These are phyloP conservation scores for Gautieria morchelliformis DNA, from an alignment of 768 basidiomycete genomes.

Conservation along the genomic window DNA sequence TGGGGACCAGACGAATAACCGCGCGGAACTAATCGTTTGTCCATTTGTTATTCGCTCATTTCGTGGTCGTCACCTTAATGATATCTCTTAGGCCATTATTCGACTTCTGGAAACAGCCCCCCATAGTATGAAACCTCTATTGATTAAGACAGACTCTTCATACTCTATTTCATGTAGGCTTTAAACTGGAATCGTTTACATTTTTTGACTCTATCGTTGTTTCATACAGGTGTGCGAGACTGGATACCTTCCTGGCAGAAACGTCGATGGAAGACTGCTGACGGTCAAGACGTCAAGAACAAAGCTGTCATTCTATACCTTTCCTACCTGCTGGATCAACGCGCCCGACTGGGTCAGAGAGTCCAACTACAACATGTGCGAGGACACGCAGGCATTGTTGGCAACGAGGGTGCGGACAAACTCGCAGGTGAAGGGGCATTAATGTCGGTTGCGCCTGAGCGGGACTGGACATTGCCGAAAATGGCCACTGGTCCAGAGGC, in stretches of 20 bases:
- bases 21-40: conserved; percentile 79
- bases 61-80: not conserved
- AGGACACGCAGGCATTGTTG: conserved; percentile 67
- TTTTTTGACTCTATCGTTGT: not conserved
- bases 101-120: conserved; percentile 72
- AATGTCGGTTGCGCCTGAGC: conserved; percentile 33
- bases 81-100: conserved; percentile 58
- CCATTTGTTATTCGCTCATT: not conserved
- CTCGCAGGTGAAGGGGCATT: conserved; percentile 54
- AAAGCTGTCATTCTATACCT: conserved; percentile 61
- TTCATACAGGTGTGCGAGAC: conserved; percentile 43
- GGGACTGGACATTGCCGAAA: conserved; percentile 39
- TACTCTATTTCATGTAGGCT: conserved; percentile 70
- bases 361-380: conserved; percentile 64
- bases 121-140: conserved; percentile 38
- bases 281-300: conserved; percentile 62
- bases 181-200: not conserved
- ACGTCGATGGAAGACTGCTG: conserved; percentile 39
- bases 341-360: conserved; percentile 40
- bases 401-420: conserved; percentile 82
- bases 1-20: conserved; percentile 77
- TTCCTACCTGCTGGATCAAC: conserved; percentile 45
- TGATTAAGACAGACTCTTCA: conserved; percentile 79
- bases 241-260: conserved; percentile 65
- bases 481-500: not conserved